Evolutionary conservation across 495 filamentous ascomycete genomes (phyloP).

Genomic region (Arthonia radiata): DNA sequence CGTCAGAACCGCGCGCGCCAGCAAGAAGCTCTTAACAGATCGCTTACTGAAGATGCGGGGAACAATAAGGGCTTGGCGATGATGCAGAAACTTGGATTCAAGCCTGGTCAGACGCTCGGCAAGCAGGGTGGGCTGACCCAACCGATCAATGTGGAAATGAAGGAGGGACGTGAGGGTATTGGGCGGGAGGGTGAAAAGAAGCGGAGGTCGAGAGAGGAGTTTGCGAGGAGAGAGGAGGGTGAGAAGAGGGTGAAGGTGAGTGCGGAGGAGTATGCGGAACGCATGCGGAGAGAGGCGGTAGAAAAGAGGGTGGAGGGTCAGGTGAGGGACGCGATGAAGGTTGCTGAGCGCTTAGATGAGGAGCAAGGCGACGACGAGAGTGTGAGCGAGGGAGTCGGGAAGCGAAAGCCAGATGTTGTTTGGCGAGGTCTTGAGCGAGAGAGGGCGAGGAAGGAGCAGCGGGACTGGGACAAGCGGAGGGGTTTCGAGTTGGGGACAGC

Average conservation of each 20-base stretch:
- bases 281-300: conserved; percentile 47
- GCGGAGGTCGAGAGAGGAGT: conserved; percentile 47
- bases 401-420: conserved; percentile 28
- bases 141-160: conserved; percentile 43
- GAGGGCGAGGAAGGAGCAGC: conserved; percentile 46
- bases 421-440: conserved; percentile 50
- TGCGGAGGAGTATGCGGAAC: conserved; percentile 55
- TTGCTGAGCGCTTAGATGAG: conserved; percentile 45
- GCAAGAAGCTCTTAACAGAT: conserved; percentile 46
- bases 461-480: conserved; percentile 37
- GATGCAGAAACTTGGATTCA: conserved; percentile 94
- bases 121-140: conserved; percentile 28
- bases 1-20: conserved; percentile 41
- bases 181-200: conserved; percentile 65
- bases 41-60: conserved; percentile 31
- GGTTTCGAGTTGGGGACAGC: conserved; percentile 30
- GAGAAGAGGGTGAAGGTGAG: conserved; percentile 36
- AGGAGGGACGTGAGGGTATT: conserved; percentile 65
- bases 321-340: conserved; percentile 53
- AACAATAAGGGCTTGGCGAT: conserved; percentile 69
- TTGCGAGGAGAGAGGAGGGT: conserved; percentile 21
- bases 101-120: conserved; percentile 43
- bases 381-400: conserved; percentile 6
- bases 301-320: conserved; percentile 38
- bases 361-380: conserved; percentile 6